A percentile compares a stretch with the other conserved stretches of the same genome.
Evolutionary conservation across 2,329 filamentous ascomycete species (phyloP).

Genomic region (Sporothrix schenckii): DNA sequence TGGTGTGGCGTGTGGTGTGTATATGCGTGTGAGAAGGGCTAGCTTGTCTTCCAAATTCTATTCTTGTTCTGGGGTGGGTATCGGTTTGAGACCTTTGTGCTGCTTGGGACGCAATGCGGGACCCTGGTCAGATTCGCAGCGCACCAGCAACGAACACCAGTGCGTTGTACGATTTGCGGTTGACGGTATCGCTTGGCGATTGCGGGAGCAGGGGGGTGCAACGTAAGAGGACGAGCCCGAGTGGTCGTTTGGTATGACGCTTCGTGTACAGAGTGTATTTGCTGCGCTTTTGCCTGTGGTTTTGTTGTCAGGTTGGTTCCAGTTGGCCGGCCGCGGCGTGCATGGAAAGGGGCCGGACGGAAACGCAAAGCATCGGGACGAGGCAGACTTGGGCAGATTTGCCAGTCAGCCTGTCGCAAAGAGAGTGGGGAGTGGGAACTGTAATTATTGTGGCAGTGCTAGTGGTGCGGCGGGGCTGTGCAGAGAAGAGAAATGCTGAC

Average conservation of each 20-base stretch:
- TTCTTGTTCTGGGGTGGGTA: conserved; percentile 29
- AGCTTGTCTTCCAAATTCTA: conserved; percentile 27
- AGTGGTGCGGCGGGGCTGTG: conserved; percentile 48
- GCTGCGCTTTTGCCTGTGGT: not conserved
- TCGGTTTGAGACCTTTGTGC: conserved; percentile 5
- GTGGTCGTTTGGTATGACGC: conserved; percentile 23
- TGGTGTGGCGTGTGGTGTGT: conserved; percentile 24
- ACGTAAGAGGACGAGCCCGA: not conserved
- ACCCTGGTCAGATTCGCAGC: conserved; percentile 30
- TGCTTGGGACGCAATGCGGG: conserved; percentile 25
- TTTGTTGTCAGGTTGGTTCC: conserved; percentile 16
- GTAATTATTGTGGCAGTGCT: conserved; percentile 45
- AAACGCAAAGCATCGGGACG: conserved; percentile 34
- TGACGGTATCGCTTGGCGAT: conserved; percentile 9
- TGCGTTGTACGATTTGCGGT: conserved; percentile 34
- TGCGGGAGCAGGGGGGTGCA: conserved; percentile 16
- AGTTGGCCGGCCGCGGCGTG: not conserved
- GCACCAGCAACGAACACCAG: conserved; percentile 32
- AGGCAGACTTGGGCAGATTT: conserved; percentile 48
- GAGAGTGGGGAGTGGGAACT: conserved; percentile 37
- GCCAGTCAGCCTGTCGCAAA: conserved; percentile 49
- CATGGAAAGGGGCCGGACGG: not conserved
- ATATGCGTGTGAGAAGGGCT: conserved; percentile 18
- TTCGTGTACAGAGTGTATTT: not conserved
- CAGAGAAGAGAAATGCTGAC: conserved; percentile 40